phyloP scores from a whole-genome alignment of 202 grass and related monocot species.

The Sporobolus alterniflorus region DNA sequence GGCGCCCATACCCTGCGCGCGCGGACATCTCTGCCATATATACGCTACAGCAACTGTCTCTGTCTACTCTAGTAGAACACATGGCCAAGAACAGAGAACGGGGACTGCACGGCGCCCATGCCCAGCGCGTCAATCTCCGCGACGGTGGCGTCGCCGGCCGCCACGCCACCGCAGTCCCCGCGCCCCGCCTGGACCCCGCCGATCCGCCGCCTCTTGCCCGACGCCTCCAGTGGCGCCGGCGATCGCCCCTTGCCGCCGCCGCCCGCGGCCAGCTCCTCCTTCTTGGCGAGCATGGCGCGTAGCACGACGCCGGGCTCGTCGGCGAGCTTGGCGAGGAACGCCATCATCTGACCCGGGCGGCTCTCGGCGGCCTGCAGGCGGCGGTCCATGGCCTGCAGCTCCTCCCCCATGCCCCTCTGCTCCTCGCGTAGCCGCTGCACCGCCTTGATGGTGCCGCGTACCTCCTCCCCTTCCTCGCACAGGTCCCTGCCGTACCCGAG shows the following conservation, averaged over 20 bases:
- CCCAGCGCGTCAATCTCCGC: conserved; percentile 14
- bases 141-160: not conserved
- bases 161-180: not conserved
- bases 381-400: conserved; percentile 67
- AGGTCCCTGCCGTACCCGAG: not conserved
- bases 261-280: conserved; percentile 41
- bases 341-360: conserved; percentile 72
- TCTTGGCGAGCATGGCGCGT: conserved; percentile 56
- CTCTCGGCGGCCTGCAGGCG: conserved; percentile 62
- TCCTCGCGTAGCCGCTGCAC: conserved; percentile 65
- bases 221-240: not conserved
- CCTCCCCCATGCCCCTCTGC: conserved; percentile 60
- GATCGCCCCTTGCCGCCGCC: conserved; percentile 6
- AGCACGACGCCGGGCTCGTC: conserved; percentile 60
- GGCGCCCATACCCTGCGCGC: conserved; percentile 23
- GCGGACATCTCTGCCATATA: no score
- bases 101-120: conserved; percentile 39
- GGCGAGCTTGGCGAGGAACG: conserved; percentile 72
- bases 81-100: conserved; percentile 48
- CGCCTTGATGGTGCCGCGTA: conserved; percentile 44
- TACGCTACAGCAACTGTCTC: conserved; percentile 12
- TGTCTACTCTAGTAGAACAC: conserved; percentile 53
- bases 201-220: conserved; percentile 30
- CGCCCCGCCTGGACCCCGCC: not conserved
- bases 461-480: conserved; percentile 40